Conservation (phyloP, 495 filamentous ascomycete genomes). For the Halenospora varia region DNA sequence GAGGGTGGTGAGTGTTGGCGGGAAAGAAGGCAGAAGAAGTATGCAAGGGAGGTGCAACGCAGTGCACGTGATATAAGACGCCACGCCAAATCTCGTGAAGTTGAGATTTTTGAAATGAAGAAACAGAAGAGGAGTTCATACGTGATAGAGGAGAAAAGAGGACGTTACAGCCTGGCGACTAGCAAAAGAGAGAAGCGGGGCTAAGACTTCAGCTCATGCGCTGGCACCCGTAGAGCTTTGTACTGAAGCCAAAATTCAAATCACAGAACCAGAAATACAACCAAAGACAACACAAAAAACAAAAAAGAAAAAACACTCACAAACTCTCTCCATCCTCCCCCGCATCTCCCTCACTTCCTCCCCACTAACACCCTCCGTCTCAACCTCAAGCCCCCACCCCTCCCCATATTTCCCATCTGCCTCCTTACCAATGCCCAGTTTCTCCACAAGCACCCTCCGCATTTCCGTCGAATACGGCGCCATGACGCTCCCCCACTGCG, state of each 20-base stretch:
- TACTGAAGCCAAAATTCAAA: neutral
- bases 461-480: constrained; percentile 45
- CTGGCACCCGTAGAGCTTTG: too few species aligned
- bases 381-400: neutral
- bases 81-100: too few species aligned
- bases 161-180: too few species aligned
- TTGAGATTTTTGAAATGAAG: too few species aligned
- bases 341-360: constrained; percentile 10
- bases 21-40: too few species aligned
- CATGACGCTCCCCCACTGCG: constrained; percentile 35
- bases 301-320: neutral
- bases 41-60: too few species aligned
- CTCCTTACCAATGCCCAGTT: neutral
- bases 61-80: too few species aligned
- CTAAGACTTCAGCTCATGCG: too few species aligned
- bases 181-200: too few species aligned
- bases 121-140: too few species aligned
- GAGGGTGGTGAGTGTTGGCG: too few species aligned
- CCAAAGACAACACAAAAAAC: neutral
- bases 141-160: too few species aligned
- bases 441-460: neutral
- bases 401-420: neutral
- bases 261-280: neutral
- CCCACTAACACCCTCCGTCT: constrained; percentile 16
- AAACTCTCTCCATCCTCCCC: constrained; percentile 9